Conservation (phyloP, 371 early-diverging fungal species). For the Zychaea mexicana region DNA sequence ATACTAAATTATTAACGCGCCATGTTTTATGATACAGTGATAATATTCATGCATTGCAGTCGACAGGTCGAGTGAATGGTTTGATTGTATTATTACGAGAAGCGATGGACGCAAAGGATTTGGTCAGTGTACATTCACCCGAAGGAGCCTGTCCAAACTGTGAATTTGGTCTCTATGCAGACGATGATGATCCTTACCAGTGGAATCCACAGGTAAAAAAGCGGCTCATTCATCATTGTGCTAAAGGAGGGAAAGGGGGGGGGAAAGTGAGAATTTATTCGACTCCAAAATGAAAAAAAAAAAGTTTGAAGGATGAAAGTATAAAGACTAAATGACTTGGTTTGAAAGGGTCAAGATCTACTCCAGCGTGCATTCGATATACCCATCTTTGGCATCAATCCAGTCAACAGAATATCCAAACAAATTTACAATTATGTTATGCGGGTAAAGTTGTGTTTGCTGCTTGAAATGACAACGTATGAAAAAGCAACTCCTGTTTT, state of each 20-base stretch:
- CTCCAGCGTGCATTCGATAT: slow-evolving; percentile 58
- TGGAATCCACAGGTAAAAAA: slow-evolving; percentile 70
- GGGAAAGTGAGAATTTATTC: not conserved
- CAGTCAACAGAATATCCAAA: slow-evolving; percentile 41
- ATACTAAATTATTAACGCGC: too few species aligned
- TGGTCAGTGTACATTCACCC: slow-evolving; percentile 44
- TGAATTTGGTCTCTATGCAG: slow-evolving; percentile 71
- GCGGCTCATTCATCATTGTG: too few species aligned
- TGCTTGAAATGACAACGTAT: too few species aligned
- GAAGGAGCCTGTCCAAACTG: slow-evolving; percentile 74
- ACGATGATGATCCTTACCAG: slow-evolving; percentile 43
- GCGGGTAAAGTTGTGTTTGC: too few species aligned
- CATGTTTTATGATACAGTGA: slow-evolving; percentile 11
- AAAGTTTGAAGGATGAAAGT: too few species aligned
- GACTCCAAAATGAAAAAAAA: not conserved
- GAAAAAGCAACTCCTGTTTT: too few species aligned
- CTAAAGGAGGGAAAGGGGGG: too few species aligned
- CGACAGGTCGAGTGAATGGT: slow-evolving; percentile 24
- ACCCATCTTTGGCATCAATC: slow-evolving; percentile 69
- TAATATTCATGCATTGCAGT: slow-evolving; percentile 23
- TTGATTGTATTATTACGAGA: slow-evolving; percentile 24
- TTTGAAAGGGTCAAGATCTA: slow-evolving; percentile 58
- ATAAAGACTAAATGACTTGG: too few species aligned
- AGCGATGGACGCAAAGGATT: not conserved
- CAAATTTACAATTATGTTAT: slow-evolving; percentile 38